Evolutionary conservation across 306 rosid genomes (phyloP).

Genomic region (Amphicarpaea edgeworthii): DNA sequence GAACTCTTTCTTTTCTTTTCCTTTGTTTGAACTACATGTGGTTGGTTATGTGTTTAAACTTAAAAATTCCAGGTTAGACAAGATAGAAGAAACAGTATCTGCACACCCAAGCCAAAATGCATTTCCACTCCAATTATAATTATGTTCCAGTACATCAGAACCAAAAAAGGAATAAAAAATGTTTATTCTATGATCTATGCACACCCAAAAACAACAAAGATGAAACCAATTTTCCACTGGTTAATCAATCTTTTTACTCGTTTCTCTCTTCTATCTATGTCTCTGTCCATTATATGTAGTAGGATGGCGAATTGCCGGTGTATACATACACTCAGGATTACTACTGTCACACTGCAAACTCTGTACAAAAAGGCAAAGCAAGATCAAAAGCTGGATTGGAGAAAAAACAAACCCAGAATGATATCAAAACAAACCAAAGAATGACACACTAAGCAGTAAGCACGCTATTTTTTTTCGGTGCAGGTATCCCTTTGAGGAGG

Average conservation of each 20-base stretch:
- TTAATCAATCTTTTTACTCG: slow-evolving; percentile 58
- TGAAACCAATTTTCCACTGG: slow-evolving; percentile 62
- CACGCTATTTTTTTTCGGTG: slow-evolving; percentile 57
- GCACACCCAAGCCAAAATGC: slow-evolving; percentile 91
- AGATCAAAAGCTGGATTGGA: slow-evolving; percentile 71
- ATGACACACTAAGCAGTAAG: slow-evolving; percentile 76
- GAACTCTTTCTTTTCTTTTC: slow-evolving; percentile 25
- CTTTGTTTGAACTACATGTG: slow-evolving; percentile 4
- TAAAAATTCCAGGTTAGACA: slow-evolving; percentile 43
- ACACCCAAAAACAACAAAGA: slow-evolving; percentile 70
- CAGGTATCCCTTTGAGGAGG: slow-evolving; percentile 45
- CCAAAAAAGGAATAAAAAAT: slow-evolving; percentile 44
- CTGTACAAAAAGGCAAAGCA: slow-evolving; percentile 78
- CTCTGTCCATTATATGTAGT: slow-evolving; percentile 61
- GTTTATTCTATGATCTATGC: slow-evolving; percentile 80
- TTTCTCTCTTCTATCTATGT: slow-evolving; percentile 55
- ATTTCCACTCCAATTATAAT: slow-evolving; percentile 76
- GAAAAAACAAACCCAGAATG: slow-evolving; percentile 67
- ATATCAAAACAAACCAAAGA: slow-evolving; percentile 70
- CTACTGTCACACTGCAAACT: slow-evolving; percentile 63
- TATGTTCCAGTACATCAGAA: slow-evolving; percentile 79
- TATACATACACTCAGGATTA: slow-evolving; percentile 79
- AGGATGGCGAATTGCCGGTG: slow-evolving; percentile 82
- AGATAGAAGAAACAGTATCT: slow-evolving; percentile 51
- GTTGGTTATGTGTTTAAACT: slow-evolving; percentile 24